Percentiles rank a stretch among this genome's conserved stretches.
phyloP scores from a whole-genome alignment of 75 land plant genomes.

The Sequoia sempervirens region DNA sequence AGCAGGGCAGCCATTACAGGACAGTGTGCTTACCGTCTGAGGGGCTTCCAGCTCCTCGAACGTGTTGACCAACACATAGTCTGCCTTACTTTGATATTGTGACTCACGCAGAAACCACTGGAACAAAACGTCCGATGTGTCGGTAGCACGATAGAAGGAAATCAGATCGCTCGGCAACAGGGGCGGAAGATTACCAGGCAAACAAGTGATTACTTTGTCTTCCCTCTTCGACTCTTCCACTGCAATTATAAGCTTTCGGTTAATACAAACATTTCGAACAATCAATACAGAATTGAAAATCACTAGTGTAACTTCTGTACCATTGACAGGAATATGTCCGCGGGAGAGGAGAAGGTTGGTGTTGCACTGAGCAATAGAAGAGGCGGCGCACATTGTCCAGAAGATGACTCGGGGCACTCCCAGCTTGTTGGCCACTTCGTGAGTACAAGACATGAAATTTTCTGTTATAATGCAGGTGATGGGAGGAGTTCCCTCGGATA shows the following conservation, averaged over 20 bases:
- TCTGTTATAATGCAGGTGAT: too few relatives aligned
- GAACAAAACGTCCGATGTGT: neutral
- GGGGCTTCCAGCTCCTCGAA: conserved; percentile 6
- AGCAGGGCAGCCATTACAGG: neutral
- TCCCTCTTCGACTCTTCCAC: neutral
- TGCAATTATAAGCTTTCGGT: neutral
- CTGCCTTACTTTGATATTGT: neutral
- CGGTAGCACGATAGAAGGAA: neutral
- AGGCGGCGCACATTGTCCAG: neutral
- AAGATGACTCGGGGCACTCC: too few relatives aligned
- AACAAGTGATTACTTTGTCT: neutral
- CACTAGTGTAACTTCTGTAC: neutral
- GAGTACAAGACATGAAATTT: too few relatives aligned
- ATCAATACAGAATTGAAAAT: neutral
- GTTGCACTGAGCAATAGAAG: neutral
- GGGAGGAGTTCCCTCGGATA: too few relatives aligned
- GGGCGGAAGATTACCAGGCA: neutral
- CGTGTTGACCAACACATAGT: conserved; percentile 13
- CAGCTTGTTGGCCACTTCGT: too few relatives aligned
- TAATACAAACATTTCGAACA: neutral
- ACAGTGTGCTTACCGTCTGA: neutral
- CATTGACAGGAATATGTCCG: neutral
- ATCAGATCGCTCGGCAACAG: neutral
- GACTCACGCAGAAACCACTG: neutral
- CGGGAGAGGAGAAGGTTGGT: neutral